These are phyloP conservation scores for Takashimella tepidaria DNA, from an alignment of 1,284 basidiomycete genomes.

Conservation along the genomic window DNA sequence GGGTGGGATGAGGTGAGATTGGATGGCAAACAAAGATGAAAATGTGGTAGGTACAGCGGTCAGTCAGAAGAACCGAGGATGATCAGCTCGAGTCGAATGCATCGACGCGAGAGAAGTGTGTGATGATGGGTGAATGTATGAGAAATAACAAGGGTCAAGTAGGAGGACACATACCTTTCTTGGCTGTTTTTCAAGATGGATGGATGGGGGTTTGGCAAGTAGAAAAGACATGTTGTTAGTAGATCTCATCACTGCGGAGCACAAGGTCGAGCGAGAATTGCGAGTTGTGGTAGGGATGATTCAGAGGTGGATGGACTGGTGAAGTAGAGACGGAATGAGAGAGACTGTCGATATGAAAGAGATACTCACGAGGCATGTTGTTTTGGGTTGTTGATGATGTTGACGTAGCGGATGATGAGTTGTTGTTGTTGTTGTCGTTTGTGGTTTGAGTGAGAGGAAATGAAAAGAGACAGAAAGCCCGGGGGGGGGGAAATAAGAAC, in stretches of 20 bases:
- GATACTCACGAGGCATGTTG: conserved; percentile 40
- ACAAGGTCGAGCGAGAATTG: conserved; percentile 2
- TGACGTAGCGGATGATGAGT: neutral
- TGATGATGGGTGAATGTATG: neutral
- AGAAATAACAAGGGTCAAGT: too few relatives aligned
- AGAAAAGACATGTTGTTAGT: neutral
- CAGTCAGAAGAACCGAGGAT: conserved; percentile 1
- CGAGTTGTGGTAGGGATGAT: neutral
- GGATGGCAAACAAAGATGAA: conserved; percentile 4
- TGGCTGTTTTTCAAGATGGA: conserved; percentile 17
- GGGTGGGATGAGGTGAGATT: conserved; percentile 1
- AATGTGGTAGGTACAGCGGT: neutral
- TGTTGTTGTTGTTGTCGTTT: neutral
- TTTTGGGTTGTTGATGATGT: neutral
- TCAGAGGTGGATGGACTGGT: conserved; percentile 21
- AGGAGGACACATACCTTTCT: conserved; percentile 31
- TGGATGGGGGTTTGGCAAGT: neutral
- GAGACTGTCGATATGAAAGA: conserved; percentile 25
- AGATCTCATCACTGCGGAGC: neutral
- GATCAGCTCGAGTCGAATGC: neutral
- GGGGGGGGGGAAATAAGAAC: neutral
- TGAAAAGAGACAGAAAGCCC: conserved; percentile 3
- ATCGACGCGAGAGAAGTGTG: neutral
- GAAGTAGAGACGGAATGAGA: conserved; percentile 27
- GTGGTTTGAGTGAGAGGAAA: conserved; percentile 1